Percentiles rank a stretch among this genome's conserved stretches.
These are phyloP conservation scores for Colletotrichum lini DNA, from an alignment of 2,329 filamentous ascomycete species.

Conservation along the genomic window DNA sequence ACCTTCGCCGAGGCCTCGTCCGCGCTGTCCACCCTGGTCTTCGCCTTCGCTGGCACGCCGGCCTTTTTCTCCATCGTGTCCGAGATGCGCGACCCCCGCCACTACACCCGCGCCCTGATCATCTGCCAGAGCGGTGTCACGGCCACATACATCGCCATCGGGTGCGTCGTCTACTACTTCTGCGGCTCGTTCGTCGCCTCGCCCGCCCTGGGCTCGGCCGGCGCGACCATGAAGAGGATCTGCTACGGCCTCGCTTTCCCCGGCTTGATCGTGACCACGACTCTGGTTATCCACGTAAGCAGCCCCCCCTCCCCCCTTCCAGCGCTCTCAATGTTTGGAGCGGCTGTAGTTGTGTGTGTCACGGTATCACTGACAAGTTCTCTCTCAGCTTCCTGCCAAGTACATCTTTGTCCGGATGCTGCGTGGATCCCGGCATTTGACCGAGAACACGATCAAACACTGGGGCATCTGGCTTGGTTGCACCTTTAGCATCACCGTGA, in stretches of 20 bases:
- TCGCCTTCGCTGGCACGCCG: slow-evolving; percentile 56
- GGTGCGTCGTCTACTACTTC: slow-evolving; percentile 60
- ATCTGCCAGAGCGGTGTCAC: slow-evolving; percentile 49
- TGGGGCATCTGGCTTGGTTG: slow-evolving; percentile 52
- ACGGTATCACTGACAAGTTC: not conserved
- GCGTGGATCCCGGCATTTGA: slow-evolving; percentile 50
- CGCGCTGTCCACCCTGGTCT: slow-evolving; percentile 53
- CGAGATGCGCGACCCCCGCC: slow-evolving; percentile 52
- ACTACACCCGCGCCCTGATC: slow-evolving; percentile 50
- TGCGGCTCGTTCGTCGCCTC: slow-evolving; percentile 62
- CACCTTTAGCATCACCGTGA: slow-evolving; percentile 45
- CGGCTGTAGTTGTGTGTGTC: no score
- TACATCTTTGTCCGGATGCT: slow-evolving; percentile 48
- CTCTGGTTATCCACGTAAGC: slow-evolving; percentile 49
- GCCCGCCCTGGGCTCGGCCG: slow-evolving; percentile 62
- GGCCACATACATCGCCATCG: slow-evolving; percentile 52
- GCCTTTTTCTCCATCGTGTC: slow-evolving; percentile 53
- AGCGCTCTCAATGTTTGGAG: no score
- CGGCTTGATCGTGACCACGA: slow-evolving; percentile 49
- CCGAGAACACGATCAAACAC: slow-evolving; percentile 48
- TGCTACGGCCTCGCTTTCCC: slow-evolving; percentile 58
- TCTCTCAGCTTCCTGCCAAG: slow-evolving; percentile 45
- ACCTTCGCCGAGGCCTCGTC: slow-evolving; percentile 64
- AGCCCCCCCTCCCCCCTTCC: no score
- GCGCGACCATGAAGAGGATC: slow-evolving; percentile 58